phyloP scores from a whole-genome alignment of 306 rosid genomes.

The Dryas alaskensis region DNA sequence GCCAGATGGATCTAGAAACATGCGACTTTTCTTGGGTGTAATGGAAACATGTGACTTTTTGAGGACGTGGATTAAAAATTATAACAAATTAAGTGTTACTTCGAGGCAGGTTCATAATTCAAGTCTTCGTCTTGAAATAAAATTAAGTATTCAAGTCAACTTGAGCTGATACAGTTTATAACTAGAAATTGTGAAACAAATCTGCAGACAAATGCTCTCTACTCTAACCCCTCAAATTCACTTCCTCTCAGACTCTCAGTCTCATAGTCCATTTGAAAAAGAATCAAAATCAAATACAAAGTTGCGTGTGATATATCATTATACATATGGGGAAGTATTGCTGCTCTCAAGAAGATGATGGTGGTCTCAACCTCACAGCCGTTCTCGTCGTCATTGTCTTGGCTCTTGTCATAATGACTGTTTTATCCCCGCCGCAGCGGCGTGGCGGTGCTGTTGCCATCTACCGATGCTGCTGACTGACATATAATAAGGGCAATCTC shows the following conservation, averaged over 20 bases:
- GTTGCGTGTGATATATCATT: background rate
- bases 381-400: constrained; percentile 28
- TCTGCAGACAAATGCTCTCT: too few relatives aligned
- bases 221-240: background rate
- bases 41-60: too few relatives aligned
- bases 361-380: constrained; percentile 8
- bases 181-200: background rate
- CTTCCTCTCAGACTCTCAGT: background rate
- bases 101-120: background rate
- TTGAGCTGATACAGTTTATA: background rate
- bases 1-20: too few relatives aligned
- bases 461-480: constrained; percentile 17
- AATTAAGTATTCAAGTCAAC: background rate
- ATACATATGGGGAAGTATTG: constrained; percentile 29
- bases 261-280: background rate
- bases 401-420: constrained; percentile 19
- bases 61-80: too few relatives aligned
- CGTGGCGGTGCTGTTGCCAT: background rate
- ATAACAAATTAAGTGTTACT: background rate
- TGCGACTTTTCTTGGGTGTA: too few relatives aligned
- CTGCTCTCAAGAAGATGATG: constrained; percentile 15
- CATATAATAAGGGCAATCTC: background rate
- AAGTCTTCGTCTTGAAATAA: background rate
- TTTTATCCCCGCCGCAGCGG: constrained; percentile 21
- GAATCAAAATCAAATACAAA: background rate